phyloP scores from a whole-genome alignment of 139 green algal genomes.

The Helicosporidium sp. region DNA sequence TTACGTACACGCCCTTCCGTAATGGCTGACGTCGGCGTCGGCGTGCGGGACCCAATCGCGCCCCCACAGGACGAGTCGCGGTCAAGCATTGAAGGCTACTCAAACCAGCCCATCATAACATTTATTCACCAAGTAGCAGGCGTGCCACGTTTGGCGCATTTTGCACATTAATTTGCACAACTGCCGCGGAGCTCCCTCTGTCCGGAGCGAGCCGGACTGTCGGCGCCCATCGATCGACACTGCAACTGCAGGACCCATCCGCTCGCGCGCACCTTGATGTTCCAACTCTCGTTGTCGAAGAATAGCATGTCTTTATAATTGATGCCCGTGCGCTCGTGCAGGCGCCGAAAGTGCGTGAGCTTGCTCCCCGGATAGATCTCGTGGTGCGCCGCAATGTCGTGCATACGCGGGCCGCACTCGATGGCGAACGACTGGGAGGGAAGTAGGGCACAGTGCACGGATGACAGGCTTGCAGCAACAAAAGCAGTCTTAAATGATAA shows the following conservation, averaged over 20 bases:
- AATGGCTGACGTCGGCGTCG: no score
- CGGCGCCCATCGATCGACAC: no score
- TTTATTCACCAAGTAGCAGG: neutral
- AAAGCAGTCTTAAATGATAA: no score
- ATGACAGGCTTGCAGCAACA: no score
- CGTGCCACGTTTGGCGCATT: neutral
- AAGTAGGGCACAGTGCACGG: no score
- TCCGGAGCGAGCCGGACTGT: no score
- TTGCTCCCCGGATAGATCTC: conserved; percentile 45
- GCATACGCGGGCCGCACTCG: conserved; percentile 1
- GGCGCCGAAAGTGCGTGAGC: conserved; percentile 32
- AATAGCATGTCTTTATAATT: conserved; percentile 38
- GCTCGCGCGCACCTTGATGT: neutral
- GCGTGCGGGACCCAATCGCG: no score
- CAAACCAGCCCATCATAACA: neutral
- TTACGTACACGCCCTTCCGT: no score
- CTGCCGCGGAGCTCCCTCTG: neutral
- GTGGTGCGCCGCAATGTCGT: conserved; percentile 6
- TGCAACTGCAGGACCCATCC: neutral
- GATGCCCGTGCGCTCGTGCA: conserved; percentile 32
- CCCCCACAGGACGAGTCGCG: neutral
- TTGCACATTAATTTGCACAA: neutral
- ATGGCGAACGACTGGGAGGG: conserved; percentile 1
- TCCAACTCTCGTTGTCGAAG: conserved; percentile 30
- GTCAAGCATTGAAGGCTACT: neutral